phyloP scores from a whole-genome alignment of 805 yeast species.

The Starmerella bacillaris region DNA sequence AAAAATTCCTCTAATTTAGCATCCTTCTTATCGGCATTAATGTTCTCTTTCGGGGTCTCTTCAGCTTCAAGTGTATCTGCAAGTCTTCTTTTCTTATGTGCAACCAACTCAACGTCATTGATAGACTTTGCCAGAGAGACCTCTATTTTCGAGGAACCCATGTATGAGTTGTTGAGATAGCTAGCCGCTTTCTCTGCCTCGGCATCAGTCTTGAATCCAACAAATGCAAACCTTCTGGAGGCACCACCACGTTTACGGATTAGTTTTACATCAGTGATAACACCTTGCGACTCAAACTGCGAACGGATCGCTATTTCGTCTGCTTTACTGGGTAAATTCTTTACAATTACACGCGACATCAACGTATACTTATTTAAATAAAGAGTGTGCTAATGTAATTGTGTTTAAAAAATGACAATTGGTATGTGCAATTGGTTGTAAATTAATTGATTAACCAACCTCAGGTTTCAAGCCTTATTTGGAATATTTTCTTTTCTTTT shows the following conservation, averaged over 20 bases:
- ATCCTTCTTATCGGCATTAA: slow-evolving; percentile 21
- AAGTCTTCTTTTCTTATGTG: slow-evolving; percentile 26
- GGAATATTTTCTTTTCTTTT: too few relatives aligned
- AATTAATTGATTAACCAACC: too few relatives aligned
- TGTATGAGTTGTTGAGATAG: slow-evolving; percentile 58
- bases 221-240: slow-evolving; percentile 81
- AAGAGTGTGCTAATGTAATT: too few relatives aligned
- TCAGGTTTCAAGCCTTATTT: too few relatives aligned
- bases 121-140: slow-evolving; percentile 74
- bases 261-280: slow-evolving; percentile 75
- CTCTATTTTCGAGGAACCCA: slow-evolving; percentile 63
- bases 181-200: slow-evolving; percentile 68
- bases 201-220: slow-evolving; percentile 56
- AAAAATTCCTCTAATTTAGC: slow-evolving; percentile 55
- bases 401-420: too few relatives aligned
- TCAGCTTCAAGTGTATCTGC: slow-evolving; percentile 15
- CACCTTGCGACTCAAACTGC: slow-evolving; percentile 42
- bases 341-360: slow-evolving; percentile 71
- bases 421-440: too few relatives aligned
- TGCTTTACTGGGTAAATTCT: slow-evolving; percentile 64
- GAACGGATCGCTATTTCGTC: slow-evolving; percentile 54
- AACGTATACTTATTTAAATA: not conserved
- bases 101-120: slow-evolving; percentile 52
- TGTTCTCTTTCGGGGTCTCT: slow-evolving; percentile 12
- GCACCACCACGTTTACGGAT: slow-evolving; percentile 68